phyloP scores from a whole-genome alignment of 768 basidiomycete genomes.

The Chalciporus piperatus region DNA sequence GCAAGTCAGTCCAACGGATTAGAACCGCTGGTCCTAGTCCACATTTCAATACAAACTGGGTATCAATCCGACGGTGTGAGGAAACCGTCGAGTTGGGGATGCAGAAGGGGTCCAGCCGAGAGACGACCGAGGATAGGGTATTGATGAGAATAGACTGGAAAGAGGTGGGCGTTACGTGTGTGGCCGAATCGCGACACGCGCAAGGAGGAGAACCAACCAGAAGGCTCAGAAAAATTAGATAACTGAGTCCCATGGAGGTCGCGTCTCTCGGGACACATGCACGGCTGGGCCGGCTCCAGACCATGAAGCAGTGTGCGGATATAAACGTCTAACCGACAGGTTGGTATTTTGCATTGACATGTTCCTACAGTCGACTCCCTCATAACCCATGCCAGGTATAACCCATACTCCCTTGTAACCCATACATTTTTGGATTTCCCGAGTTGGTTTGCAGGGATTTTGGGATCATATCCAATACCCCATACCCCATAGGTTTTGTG shows the following conservation, averaged over 20 bases:
- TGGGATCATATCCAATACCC: too few species aligned
- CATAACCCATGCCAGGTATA: too few species aligned
- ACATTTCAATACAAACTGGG: constrained; percentile 23
- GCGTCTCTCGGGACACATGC: constrained; percentile 1
- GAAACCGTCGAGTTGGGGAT: neutral
- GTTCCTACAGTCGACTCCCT: too few species aligned
- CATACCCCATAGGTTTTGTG: too few species aligned
- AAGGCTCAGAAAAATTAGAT: neutral
- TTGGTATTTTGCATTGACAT: neutral
- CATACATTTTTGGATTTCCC: too few species aligned
- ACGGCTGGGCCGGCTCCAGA: neutral
- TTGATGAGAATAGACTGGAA: constrained; percentile 4
- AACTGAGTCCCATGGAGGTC: neutral
- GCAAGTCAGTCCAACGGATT: neutral
- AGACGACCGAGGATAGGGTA: neutral
- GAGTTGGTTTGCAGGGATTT: too few species aligned
- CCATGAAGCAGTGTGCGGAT: neutral
- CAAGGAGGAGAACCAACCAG: neutral
- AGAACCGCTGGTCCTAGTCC: neutral
- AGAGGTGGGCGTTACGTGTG: constrained; percentile 15
- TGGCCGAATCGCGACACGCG: constrained; percentile 6
- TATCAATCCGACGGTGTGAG: neutral
- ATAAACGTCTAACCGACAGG: neutral
- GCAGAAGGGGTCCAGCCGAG: neutral
- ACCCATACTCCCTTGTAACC: too few species aligned